Base-by-base conservation (phyloP, 2,329 filamentous ascomycete species). In the Apiospora marii region DNA sequence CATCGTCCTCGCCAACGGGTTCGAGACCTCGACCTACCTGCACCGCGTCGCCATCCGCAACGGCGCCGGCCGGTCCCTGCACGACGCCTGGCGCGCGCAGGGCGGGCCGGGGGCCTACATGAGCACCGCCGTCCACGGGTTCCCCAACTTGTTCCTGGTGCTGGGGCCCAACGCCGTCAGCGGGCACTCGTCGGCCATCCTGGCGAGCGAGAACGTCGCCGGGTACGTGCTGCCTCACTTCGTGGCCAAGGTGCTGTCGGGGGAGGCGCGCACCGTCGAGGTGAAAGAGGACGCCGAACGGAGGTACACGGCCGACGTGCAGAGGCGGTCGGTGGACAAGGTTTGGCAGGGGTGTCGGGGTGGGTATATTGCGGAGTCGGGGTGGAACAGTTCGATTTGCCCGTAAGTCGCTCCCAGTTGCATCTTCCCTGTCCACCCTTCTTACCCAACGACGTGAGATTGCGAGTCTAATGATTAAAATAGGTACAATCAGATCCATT, bases 111-210 rank as follows among this genome's bases (percentile, higher is more conserved):
- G 88, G 74, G 91, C 90, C 0, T 93, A 93, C 77, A 86, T 89
- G 71, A 87, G 87, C 30, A 86, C 86, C 1, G 85, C 86, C 1
- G 82, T 92, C 79, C 87, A 88, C 74, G 87, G 87, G 0, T 92
- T 91, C 76, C 91, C 91, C 2, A 92, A 92, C 77, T 89, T 92
- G 76, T 92, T 92, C 81, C 84, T 91, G 72, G 80, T 92, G 0
- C 86, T 91, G 53, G 90, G 83, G 0, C 91, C 91, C 0, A 93
- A 93, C 77, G 87, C 89, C 0, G 84, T 83, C 0, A 92, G 90
- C 0, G 91, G 91, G 0, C 90, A 93, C 78, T 88, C 85, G 0
- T 89, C 86, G 16, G 87, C 90, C 13, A 85, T 92, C 67, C 84
- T 92, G 76, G 87, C 89, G 0, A 84, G 84, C 4, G 91, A 92